A percentile compares a stretch with the other conserved stretches of the same genome.
These are phyloP conservation scores for Aurinia saxatilis DNA, from an alignment of 345 rosid genomes.

Conservation along the genomic window DNA sequence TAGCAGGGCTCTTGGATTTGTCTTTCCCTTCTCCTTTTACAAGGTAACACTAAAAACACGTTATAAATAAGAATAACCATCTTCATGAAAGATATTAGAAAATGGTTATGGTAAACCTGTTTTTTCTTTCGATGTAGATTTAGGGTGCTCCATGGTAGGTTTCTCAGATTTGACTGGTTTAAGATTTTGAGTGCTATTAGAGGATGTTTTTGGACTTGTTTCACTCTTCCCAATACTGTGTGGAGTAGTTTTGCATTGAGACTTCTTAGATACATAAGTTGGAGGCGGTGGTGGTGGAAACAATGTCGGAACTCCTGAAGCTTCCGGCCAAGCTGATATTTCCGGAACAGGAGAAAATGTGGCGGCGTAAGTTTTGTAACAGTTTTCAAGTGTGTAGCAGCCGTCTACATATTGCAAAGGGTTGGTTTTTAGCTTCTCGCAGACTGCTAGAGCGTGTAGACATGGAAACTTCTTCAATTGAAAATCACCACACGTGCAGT, in stretches of 20 bases:
- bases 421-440: constrained; percentile 4
- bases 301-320: neutral
- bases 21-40: constrained; percentile 46
- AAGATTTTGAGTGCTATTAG: constrained; percentile 42
- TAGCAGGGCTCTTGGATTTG: constrained; percentile 37
- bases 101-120: neutral
- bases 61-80: neutral
- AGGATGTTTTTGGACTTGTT: constrained; percentile 39
- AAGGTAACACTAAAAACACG: neutral
- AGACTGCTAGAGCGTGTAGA: neutral
- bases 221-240: neutral
- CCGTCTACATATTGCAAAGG: constrained; percentile 14
- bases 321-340: constrained; percentile 1
- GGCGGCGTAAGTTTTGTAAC: neutral
- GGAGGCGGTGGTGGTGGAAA: neutral
- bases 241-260: neutral
- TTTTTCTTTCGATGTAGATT: constrained; percentile 50
- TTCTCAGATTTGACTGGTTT: too few species aligned
- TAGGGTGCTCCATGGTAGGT: constrained; percentile 32
- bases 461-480: neutral
- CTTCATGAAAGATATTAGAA: neutral
- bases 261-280: neutral
- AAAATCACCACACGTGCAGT: constrained; percentile 12
- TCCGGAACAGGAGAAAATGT: neutral
- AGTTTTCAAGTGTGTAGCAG: neutral